phyloP scores from a whole-genome alignment of 768 basidiomycete genomes.

The Piloderma croceum region DNA sequence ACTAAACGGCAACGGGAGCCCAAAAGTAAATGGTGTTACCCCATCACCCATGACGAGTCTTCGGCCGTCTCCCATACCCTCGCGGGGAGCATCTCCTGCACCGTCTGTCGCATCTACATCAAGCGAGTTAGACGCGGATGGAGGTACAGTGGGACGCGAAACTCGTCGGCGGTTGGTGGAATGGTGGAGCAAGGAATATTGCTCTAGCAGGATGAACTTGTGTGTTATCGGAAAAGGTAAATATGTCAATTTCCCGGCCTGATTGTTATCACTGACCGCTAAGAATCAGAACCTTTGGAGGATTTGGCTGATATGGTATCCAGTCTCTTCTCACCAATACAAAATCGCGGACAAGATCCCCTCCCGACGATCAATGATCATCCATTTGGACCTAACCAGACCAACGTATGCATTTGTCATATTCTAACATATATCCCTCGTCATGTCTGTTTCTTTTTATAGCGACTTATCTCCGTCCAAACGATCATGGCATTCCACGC shows the following conservation, averaged over 20 bases:
- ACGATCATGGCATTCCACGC: constrained; percentile 85
- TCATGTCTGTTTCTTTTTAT: constrained; percentile 20
- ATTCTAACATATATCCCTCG: constrained; percentile 5
- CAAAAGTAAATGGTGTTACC: constrained; percentile 28
- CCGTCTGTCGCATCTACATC: constrained; percentile 48
- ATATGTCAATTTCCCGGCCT: constrained; percentile 1
- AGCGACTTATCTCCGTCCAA: constrained; percentile 81
- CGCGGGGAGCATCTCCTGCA: constrained; percentile 53
- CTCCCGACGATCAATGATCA: constrained; percentile 63
- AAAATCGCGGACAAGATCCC: constrained; percentile 55
- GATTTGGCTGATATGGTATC: constrained; percentile 60
- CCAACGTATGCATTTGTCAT: constrained; percentile 47
- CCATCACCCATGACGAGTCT: constrained; percentile 17
- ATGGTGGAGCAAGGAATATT: constrained; percentile 83
- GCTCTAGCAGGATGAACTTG: constrained; percentile 75
- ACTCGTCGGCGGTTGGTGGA: constrained; percentile 72
- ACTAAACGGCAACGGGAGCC: constrained; percentile 22
- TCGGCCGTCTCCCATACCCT: constrained; percentile 42
- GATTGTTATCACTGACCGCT: background rate
- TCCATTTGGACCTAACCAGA: constrained; percentile 67
- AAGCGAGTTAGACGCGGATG: constrained; percentile 65
- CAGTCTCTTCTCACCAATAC: constrained; percentile 65
- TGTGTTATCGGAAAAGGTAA: constrained; percentile 77
- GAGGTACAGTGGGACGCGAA: constrained; percentile 74
- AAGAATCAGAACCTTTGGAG: constrained; percentile 62